Base-by-base conservation (phyloP, 2,329 filamentous ascomycete species). In the Aspergillus fumigatiaffinis region DNA sequence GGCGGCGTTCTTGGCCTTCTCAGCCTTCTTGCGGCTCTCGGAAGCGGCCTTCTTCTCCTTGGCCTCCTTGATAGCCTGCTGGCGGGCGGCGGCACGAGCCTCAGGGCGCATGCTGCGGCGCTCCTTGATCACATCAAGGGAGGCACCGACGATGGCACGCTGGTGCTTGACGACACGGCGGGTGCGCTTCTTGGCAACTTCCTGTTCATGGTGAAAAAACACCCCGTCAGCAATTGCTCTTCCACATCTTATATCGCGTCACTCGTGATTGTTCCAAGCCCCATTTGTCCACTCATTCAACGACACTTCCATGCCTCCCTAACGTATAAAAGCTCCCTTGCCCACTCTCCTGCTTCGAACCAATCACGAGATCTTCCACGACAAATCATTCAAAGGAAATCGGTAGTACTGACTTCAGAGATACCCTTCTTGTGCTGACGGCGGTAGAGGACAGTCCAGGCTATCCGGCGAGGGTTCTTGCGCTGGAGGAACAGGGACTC, bases 371-470 rank as follows among this genome's bases (percentile, higher is more conserved):
- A 29, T 51, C 56, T 47, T 57, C 51, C 59, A 55, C 53, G 61
- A 59, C 65, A 65, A 63, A 62, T 46, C 17, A 64, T 59, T 51
- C 55, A 56, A 55, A 44, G 61, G 51, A 41, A 59, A 46, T 54
- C 64, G 66, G 61, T 65, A 63, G 59, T 66, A 79, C 89, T 84
- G 89, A 97, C 94, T 92, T 99, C 94, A 86, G 93, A 96, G 84
- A 97, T 95, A 89, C 94, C 94, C 92, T 99, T 99, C 87, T 92
- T 94, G 89, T 97, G 93, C 84, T 96, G 91, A 82, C 93, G 90
- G 81, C 94, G 89, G 91, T 91, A 99, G 67, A 99, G 90, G 74
- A 92, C 88, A 70, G 94, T 99, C 94, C 94, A 99, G 72, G 93
- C 88, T 81, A 99, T 97, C 80, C 93, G 92, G 82, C 94, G 93